These are phyloP conservation scores for Barnettozyma botsteinii DNA, from an alignment of 805 yeast species.

Conservation along the genomic window DNA sequence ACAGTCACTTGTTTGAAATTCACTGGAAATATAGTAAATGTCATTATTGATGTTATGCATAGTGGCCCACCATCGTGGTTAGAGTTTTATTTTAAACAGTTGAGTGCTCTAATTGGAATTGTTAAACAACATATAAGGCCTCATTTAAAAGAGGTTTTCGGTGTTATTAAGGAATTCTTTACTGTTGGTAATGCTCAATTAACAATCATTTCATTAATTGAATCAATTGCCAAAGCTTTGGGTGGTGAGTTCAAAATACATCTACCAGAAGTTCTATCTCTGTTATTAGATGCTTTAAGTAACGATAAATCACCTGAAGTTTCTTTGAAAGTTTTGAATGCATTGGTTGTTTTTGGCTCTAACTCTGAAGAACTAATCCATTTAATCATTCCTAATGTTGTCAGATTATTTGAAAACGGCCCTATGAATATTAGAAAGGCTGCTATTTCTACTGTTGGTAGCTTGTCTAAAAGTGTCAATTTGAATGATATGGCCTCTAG, in stretches of 20 bases:
- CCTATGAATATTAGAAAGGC: constrained; percentile 53
- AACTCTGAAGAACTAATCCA: constrained; percentile 87
- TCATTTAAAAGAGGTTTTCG: constrained; percentile 68
- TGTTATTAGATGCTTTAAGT: constrained; percentile 71
- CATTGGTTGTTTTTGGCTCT: constrained; percentile 81
- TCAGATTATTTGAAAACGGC: constrained; percentile 72
- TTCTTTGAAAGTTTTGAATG: constrained; percentile 67
- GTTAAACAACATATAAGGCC: constrained; percentile 90
- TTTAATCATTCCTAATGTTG: constrained; percentile 79
- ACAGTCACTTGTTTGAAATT: constrained; percentile 90
- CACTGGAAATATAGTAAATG: constrained; percentile 82
- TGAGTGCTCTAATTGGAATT: constrained; percentile 70
- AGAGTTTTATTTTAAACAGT: constrained; percentile 84
- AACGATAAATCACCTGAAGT: constrained; percentile 61
- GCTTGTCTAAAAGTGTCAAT: constrained; percentile 64
- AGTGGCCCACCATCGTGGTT: constrained; percentile 72
- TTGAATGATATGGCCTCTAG: constrained; percentile 86
- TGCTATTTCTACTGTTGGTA: constrained; percentile 80
- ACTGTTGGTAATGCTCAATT: constrained; percentile 57
- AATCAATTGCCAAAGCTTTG: constrained; percentile 76
- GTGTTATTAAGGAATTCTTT: constrained; percentile 71
- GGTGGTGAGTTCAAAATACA: constrained; percentile 90
- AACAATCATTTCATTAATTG: constrained; percentile 74
- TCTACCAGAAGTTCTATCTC: constrained; percentile 70
- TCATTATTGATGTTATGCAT: constrained; percentile 78